Evolutionary conservation across 2,329 filamentous ascomycete species (phyloP).

Genomic region (Esteya vermicola): DNA sequence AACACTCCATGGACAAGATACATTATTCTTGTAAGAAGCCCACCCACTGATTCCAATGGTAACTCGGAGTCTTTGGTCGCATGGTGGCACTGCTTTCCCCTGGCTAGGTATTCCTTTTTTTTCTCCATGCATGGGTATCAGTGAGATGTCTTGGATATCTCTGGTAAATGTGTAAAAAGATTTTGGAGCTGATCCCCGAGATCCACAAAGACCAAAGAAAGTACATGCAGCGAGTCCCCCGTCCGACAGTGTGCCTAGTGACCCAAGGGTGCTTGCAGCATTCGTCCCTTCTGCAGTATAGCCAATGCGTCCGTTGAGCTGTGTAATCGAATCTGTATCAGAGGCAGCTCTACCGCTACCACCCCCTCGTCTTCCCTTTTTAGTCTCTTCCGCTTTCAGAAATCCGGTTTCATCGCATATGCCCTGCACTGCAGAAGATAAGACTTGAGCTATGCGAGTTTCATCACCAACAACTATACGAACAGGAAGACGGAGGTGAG

Average conservation of each 20-base stretch:
- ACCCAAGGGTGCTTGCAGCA: slow-evolving; percentile 72
- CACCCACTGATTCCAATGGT: slow-evolving; percentile 75
- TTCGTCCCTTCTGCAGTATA: slow-evolving; percentile 62
- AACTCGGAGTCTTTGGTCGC: slow-evolving; percentile 60
- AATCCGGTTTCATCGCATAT: slow-evolving; percentile 51
- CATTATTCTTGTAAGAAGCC: slow-evolving; percentile 56
- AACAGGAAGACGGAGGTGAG: slow-evolving; percentile 54
- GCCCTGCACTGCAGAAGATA: slow-evolving; percentile 58
- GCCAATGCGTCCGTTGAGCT: slow-evolving; percentile 68
- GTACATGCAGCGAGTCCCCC: slow-evolving; percentile 69
- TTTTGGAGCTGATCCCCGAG: slow-evolving; percentile 58
- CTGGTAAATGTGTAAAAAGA: slow-evolving; percentile 80
- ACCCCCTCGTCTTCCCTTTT: slow-evolving; percentile 36
- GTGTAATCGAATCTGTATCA: slow-evolving; percentile 62
- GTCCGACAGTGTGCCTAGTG: slow-evolving; percentile 65
- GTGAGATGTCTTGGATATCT: slow-evolving; percentile 79
- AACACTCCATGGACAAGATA: slow-evolving; percentile 64
- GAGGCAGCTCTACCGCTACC: slow-evolving; percentile 61
- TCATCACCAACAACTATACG: slow-evolving; percentile 57
- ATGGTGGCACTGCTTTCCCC: slow-evolving; percentile 33
- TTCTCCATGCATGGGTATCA: slow-evolving; percentile 55
- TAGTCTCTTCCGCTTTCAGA: slow-evolving; percentile 49
- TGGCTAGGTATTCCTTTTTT: slow-evolving; percentile 29
- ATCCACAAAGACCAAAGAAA: slow-evolving; percentile 83
- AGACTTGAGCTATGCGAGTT: slow-evolving; percentile 55